Base-by-base conservation (phyloP, 345 rosid genomes). In the Leavenworthia alabamica region DNA sequence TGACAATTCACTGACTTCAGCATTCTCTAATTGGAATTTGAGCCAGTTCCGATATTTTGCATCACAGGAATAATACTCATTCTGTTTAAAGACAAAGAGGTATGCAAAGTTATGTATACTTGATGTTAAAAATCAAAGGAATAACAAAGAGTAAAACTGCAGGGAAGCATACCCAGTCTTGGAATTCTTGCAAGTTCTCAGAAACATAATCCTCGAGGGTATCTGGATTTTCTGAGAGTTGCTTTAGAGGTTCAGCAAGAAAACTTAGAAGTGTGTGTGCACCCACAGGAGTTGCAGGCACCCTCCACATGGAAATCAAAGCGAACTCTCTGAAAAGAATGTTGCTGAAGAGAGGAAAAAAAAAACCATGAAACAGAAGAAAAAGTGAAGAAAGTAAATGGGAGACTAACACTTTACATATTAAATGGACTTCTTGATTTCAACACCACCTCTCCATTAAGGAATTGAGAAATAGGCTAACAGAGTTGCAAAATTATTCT, bases 161-260 rank as follows among this genome's bases (percentile, higher is more conserved):
- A 59, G 56, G 14, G 46, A 63, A 49, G 73, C 70, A 60, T 81
- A 93, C 99, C 99, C 99, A 93, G 69, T 89, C 94, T 60, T 87
- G 77, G 72, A 93, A 89, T 79, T 93, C 99, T 59, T 81, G 86
- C 73, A 89, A 71, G 72, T 89, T 82, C 76, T 85, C 91, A 4
- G 88, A 80, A 60, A 82, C 79, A 55, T 79, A 77, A 68, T 83
- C 86, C 70, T 83, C 83, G 8, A 75, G 66, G 40, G 69, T 71
- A 64, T 79, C 77, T 59, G 81, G 82, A 67, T 73, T 70, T 78
- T 87, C 95, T 9, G 91, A 85, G 56, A 89, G 86, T 77, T 85
- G 97, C 83, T 93, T 93, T 77, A 93, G 71, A 66, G 99, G 99
- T 73, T 93, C 99, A 56, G 99, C 99, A 78, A 93, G 95, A 62